These are phyloP conservation scores for Scytalidium sp. DNA, from an alignment of 2,329 filamentous ascomycete species.

Conservation along the genomic window DNA sequence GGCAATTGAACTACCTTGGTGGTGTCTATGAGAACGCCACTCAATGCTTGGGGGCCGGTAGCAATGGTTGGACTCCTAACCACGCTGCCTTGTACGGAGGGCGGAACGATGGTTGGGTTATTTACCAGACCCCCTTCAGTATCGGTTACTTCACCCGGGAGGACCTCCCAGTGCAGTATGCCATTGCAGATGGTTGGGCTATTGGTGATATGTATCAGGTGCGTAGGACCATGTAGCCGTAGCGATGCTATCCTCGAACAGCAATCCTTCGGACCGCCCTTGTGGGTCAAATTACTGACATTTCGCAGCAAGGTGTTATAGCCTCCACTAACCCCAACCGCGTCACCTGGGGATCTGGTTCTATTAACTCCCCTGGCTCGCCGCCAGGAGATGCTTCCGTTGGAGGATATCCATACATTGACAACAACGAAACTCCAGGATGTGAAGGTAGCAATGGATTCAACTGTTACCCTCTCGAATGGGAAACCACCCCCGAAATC, in stretches of 20 bases:
- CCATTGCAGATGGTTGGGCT: slow-evolving; percentile 50
- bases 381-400: no score
- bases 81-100: slow-evolving; percentile 47
- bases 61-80: slow-evolving; percentile 47
- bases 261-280: no score
- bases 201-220: slow-evolving; percentile 53
- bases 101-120: slow-evolving; percentile 49
- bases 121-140: slow-evolving; percentile 49
- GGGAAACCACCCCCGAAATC: slow-evolving; percentile 41
- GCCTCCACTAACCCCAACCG: slow-evolving; percentile 43
- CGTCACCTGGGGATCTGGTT: slow-evolving; percentile 41
- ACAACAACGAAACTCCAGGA: slow-evolving; percentile 44
- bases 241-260: no score
- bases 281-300: background rate
- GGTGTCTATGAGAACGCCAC: slow-evolving; percentile 45
- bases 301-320: slow-evolving; percentile 37
- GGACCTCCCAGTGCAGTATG: slow-evolving; percentile 50
- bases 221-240: no score
- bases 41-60: slow-evolving; percentile 49
- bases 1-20: slow-evolving; percentile 52
- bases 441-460: slow-evolving; percentile 36
- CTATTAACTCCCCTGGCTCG: slow-evolving; percentile 40
- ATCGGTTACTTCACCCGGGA: slow-evolving; percentile 45
- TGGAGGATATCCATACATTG: slow-evolving; percentile 39
- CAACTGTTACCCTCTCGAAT: slow-evolving; percentile 45